A percentile compares a stretch with the other conserved stretches of the same genome.
Evolutionary conservation across 78 protist genomes (phyloP).

Genomic region (Cavenderia fasciculata): DNA sequence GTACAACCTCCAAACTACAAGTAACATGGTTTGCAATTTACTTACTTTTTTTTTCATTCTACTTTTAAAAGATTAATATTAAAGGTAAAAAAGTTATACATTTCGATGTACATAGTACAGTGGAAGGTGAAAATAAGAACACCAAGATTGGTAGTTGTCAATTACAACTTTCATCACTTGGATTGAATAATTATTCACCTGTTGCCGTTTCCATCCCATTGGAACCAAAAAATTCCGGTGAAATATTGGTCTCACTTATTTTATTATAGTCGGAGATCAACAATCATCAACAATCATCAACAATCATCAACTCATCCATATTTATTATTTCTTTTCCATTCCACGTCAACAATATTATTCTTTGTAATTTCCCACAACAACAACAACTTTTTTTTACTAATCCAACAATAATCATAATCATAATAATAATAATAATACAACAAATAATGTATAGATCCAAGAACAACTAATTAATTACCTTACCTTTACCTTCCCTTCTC

Average conservation of each 20-base stretch:
- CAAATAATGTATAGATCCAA: too few species aligned
- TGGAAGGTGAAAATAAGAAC: not conserved
- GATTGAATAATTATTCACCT: slow-evolving; percentile 33
- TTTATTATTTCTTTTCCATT: too few species aligned
- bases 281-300: not conserved
- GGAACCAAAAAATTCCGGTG: slow-evolving; percentile 53
- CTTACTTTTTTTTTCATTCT: not conserved
- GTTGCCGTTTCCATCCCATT: not conserved
- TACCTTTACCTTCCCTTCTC: too few species aligned
- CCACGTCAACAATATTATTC: too few species aligned
- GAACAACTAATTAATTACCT: too few species aligned
- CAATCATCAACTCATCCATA: not conserved
- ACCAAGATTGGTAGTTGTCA: not conserved
- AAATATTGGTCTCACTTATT: slow-evolving; percentile 13
- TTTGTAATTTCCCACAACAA: too few species aligned
- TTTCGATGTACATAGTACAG: slow-evolving; percentile 20
- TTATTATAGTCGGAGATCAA: slow-evolving; percentile 7
- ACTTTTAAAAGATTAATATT: not conserved
- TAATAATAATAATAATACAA: too few species aligned
- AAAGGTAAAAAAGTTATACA: not conserved
- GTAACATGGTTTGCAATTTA: too few species aligned
- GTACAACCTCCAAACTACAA: too few species aligned
- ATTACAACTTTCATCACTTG: too few species aligned
- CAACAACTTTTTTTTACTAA: too few species aligned
- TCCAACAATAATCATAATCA: too few species aligned